Conservation (phyloP, 352 stramenopile species). For the Paralagenidium karlingii region DNA sequence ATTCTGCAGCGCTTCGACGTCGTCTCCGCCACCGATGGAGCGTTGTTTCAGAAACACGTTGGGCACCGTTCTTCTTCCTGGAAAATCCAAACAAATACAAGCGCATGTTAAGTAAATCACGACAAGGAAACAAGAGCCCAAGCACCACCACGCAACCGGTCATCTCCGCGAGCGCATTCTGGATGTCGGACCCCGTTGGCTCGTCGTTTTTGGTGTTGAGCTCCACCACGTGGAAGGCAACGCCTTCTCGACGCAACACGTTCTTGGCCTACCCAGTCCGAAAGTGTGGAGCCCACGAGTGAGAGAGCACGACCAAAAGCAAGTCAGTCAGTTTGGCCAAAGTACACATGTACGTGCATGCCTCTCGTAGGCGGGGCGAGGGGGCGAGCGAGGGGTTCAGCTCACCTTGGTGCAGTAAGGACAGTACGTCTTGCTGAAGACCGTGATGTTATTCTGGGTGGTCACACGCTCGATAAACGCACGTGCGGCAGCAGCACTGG, state of each 20-base stretch:
- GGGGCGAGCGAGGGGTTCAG: background rate
- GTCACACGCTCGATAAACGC: conserved; percentile 42
- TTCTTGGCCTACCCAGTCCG: conserved; percentile 64
- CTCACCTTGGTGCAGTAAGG: conserved; percentile 80
- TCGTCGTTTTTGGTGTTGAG: conserved; percentile 45
- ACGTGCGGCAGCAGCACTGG: conserved; percentile 33
- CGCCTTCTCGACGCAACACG: conserved; percentile 46
- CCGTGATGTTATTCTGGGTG: conserved; percentile 28
- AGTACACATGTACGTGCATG: too few species aligned
- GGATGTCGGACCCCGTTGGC: conserved; percentile 67
- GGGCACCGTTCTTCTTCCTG: conserved; percentile 88
- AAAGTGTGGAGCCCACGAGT: background rate
- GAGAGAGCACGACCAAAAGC: background rate
- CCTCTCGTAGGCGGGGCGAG: too few species aligned
- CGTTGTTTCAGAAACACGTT: conserved; percentile 95
- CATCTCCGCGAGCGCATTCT: conserved; percentile 70
- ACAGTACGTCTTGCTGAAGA: conserved; percentile 93
- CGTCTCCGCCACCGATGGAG: conserved; percentile 89
- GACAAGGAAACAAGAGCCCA: background rate
- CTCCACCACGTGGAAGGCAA: conserved; percentile 48
- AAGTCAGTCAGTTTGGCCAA: background rate
- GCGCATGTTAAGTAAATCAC: background rate
- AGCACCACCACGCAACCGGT: conserved; percentile 39
- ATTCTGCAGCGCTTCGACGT: conserved; percentile 77
- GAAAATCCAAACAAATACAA: conserved; percentile 4